Base-by-base conservation (phyloP, 2,329 filamentous ascomycete genomes). In the Rutstroemia sydowiana region DNA sequence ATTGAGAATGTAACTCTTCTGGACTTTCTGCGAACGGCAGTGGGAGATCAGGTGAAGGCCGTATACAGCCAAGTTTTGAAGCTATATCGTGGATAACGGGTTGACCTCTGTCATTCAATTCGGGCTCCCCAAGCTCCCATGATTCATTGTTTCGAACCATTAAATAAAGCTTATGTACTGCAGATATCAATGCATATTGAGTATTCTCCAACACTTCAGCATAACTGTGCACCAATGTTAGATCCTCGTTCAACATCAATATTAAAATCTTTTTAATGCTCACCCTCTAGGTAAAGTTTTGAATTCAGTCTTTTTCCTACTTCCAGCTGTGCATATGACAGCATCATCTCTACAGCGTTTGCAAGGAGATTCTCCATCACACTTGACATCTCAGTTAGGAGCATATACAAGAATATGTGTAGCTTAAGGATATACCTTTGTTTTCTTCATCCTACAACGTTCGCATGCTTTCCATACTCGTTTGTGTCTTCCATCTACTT, bases 401-500 rank as follows among this genome's bases (percentile, higher is more conserved):
- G 21, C 6, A 13, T 14, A 36, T 5, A 21, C n/a, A 13, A 13
- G 11, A 41, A 9, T 23, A 21, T 14, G 1, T 23, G 18, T 9
- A 30, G 31, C 20, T 16, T 40, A 41, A 36, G n/a, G 9, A 32
- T 50, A 48, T 57, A 81, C 79, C 79, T 84, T 84, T 49, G 81
- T 84, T 72, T 84, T 84, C 73, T 84, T 84, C 78, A 83, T 83
- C 58, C 80, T 71, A 71, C 80, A 84, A 58, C 81, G 71, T 68
- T 84, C 79, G 57, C 81, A 84, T 16, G 81, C 81, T 65, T 84
- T 84, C 79, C 79, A 36, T 10, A 46, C 44, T 32, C 44, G 16
- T 21, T 46, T 46, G n/a, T 18, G 44, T 46, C 44, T 34, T 32
- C 43, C 26, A 34, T 45, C 43, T 14, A 43, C 40, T 43, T 39